A percentile compares a stretch with the other conserved stretches of the same genome.
Evolutionary conservation across 2,329 filamentous ascomycete genomes (phyloP).

Genomic region (Didymella lethalis): DNA sequence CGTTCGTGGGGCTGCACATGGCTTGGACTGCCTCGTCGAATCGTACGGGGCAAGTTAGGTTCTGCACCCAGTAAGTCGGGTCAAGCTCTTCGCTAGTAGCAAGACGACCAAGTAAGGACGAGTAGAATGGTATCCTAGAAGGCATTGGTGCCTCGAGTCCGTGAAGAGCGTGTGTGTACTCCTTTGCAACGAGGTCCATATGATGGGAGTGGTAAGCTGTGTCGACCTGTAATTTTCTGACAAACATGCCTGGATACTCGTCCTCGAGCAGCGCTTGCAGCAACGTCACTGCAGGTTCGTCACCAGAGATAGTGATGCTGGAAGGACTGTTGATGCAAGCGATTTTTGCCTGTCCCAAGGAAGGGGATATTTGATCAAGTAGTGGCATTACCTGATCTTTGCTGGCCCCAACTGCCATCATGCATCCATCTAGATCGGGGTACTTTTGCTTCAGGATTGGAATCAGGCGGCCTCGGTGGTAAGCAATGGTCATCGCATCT

Average conservation of each 20-base stretch:
- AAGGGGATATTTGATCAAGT: conserved; percentile 3
- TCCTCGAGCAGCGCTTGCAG: conserved; percentile 44
- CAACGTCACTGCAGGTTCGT: conserved; percentile 48
- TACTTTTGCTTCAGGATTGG: conserved; percentile 4
- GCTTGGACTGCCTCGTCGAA: conserved; percentile 14
- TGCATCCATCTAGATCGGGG: conserved; percentile 1
- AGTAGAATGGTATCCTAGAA: not conserved
- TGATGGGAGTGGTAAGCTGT: conserved; percentile 41
- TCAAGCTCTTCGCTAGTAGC: conserved; percentile 11
- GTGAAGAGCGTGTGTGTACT: conserved; percentile 25
- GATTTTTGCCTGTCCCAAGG: conserved; percentile 19
- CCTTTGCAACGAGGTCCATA: conserved; percentile 25
- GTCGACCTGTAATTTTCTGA: conserved; percentile 44
- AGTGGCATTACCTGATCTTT: not conserved
- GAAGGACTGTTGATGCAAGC: conserved; percentile 52
- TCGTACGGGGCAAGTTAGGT: conserved; percentile 15
- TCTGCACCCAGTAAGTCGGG: conserved; percentile 21
- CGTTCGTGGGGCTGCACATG: not conserved
- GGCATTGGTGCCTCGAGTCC: conserved; percentile 1
- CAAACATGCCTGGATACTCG: conserved; percentile 47
- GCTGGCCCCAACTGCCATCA: conserved; percentile 6
- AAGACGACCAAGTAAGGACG: conserved; percentile 5
- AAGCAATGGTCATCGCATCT: conserved; percentile 24
- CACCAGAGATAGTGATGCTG: conserved; percentile 57
- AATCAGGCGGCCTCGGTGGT: conserved; percentile 25